These are phyloP conservation scores for Ambrosia hybrid DNA, from an alignment of 140 eudicot genomes.

Conservation along the genomic window DNA sequence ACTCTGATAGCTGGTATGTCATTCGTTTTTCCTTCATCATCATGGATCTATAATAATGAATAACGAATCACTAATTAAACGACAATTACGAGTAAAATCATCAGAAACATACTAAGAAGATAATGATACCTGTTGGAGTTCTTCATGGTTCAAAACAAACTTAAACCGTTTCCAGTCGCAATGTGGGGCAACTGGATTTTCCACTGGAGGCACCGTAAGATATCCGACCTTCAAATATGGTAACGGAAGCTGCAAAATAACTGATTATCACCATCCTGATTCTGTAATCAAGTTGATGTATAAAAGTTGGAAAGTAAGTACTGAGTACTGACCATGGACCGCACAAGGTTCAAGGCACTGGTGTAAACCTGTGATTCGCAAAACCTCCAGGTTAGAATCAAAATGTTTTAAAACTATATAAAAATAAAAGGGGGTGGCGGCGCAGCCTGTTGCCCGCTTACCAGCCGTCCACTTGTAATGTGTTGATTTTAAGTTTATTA, in stretches of 20 bases:
- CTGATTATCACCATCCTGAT: background rate
- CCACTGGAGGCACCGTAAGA: slow-evolving; percentile 77
- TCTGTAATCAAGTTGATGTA: background rate
- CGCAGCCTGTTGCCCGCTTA: too few relatives aligned
- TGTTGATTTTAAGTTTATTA: too few relatives aligned
- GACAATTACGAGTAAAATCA: background rate
- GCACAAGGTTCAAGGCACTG: slow-evolving; percentile 92
- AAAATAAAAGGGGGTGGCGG: background rate
- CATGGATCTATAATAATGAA: slow-evolving; percentile 48
- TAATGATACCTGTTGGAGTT: slow-evolving; percentile 64
- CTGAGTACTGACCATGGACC: slow-evolving; percentile 76
- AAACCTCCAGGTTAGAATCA: background rate
- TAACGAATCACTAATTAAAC: background rate
- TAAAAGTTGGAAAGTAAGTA: background rate
- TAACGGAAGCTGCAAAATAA: slow-evolving; percentile 73
- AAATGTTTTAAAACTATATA: background rate
- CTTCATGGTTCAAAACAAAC: slow-evolving; percentile 85
- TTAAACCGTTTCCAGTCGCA: slow-evolving; percentile 78
- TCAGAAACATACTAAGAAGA: background rate
- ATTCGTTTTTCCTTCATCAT: slow-evolving; percentile 44
- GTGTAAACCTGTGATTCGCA: slow-evolving; percentile 64
- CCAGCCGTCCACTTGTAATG: too few relatives aligned
- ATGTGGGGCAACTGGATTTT: slow-evolving; percentile 79
- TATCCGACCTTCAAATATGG: slow-evolving; percentile 83
- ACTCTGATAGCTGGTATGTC: slow-evolving; percentile 49